Conservation (phyloP, 345 rosid genomes). For the Cardamine occulta region DNA sequence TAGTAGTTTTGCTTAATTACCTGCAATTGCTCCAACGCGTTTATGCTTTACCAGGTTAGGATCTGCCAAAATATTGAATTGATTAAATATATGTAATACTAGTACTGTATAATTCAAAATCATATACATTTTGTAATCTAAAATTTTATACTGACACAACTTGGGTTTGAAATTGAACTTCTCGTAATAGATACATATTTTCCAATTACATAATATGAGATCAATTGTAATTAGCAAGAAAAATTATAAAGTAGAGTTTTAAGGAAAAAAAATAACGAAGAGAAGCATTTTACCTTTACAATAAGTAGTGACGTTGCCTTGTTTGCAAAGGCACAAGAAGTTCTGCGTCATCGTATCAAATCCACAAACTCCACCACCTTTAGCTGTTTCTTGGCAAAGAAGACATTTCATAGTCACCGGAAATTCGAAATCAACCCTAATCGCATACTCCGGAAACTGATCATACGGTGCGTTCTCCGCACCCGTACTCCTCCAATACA, state of each 20-base stretch:
- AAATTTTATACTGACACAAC: background rate
- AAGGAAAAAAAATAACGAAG: background rate
- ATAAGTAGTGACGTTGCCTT: conserved; percentile 65
- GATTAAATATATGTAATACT: background rate
- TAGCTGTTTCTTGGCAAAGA: conserved; percentile 77
- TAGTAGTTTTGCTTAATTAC: conserved; percentile 15
- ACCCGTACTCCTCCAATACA: conserved; percentile 78
- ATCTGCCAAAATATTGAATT: conserved; percentile 24
- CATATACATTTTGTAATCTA: background rate
- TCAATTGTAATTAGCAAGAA: background rate
- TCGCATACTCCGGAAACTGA: conserved; percentile 86
- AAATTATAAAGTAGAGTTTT: background rate
- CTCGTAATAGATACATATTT: background rate
- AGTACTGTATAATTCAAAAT: background rate
- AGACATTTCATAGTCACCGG: conserved; percentile 81
- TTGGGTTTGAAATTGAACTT: background rate
- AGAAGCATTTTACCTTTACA: conserved; percentile 59
- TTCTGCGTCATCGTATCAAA: conserved; percentile 59
- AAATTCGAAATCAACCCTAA: conserved; percentile 74
- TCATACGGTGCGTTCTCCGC: conserved; percentile 49
- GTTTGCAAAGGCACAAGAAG: conserved; percentile 69
- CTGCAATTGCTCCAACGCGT: conserved; percentile 40
- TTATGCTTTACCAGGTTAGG: conserved; percentile 36
- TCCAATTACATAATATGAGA: background rate
- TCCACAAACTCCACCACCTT: conserved; percentile 81